phyloP scores from a whole-genome alignment of 2,329 filamentous ascomycete species.

The Alternaria gansuensis region DNA sequence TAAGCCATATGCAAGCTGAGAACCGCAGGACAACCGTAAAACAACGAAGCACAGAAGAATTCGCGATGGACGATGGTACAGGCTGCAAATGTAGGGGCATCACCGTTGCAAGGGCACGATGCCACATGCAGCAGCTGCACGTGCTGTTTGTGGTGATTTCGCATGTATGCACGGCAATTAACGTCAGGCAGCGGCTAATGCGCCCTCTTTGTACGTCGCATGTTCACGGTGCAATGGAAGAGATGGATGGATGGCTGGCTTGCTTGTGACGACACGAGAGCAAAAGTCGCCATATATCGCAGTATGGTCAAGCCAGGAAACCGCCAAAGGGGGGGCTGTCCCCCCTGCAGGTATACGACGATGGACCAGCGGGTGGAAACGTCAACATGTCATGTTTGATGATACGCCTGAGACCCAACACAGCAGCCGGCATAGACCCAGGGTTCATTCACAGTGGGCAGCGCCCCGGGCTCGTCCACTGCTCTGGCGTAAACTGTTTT shows the following conservation, averaged over 20 bases:
- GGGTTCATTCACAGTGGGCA: slow-evolving; percentile 25
- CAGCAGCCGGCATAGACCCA: slow-evolving; percentile 25
- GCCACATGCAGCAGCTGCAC: background rate
- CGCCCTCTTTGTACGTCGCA: slow-evolving; percentile 24
- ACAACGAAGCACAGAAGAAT: slow-evolving; percentile 15
- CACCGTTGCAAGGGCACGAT: background rate
- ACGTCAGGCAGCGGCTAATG: slow-evolving; percentile 32
- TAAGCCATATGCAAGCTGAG: slow-evolving; percentile 25
- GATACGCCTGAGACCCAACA: slow-evolving; percentile 21
- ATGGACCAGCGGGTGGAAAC: background rate
- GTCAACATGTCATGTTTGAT: slow-evolving; percentile 19
- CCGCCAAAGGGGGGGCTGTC: background rate
- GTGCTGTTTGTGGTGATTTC: slow-evolving; percentile 1
- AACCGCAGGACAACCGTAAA: slow-evolving; percentile 22
- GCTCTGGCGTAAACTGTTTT: slow-evolving; percentile 46
- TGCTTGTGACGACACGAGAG: background rate
- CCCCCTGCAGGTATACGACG: background rate
- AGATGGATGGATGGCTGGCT: slow-evolving; percentile 14
- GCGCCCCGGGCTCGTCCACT: slow-evolving; percentile 28
- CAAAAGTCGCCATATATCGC: background rate
- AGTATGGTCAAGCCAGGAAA: background rate
- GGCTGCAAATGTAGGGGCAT: slow-evolving; percentile 2
- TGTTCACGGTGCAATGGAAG: slow-evolving; percentile 29
- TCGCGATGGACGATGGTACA: background rate
- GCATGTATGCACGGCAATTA: slow-evolving; percentile 13